These are phyloP conservation scores for Penicillium alfredii DNA, from an alignment of 495 filamentous ascomycete species.

Conservation along the genomic window DNA sequence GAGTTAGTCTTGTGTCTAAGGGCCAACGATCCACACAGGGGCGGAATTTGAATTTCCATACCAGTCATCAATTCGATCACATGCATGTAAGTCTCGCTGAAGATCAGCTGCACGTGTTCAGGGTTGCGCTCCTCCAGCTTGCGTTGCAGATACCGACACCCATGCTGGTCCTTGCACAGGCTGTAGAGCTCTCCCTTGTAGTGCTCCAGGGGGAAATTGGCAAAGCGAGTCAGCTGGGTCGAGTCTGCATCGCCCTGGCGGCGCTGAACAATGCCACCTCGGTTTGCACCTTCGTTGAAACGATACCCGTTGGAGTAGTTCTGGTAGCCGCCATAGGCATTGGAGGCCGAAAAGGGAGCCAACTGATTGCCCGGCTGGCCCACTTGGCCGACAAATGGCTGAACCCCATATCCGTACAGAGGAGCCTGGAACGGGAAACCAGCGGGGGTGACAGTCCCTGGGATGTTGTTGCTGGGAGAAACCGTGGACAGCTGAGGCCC, in stretches of 20 bases:
- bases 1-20: too few species aligned
- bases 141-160: constrained; percentile 91
- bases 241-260: constrained; percentile 33
- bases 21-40: too few species aligned
- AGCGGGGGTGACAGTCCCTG: constrained; percentile 15
- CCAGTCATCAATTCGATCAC: constrained; percentile 94
- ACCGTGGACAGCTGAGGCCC: constrained; percentile 36
- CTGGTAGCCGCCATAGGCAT: constrained; percentile 23
- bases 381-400: constrained; percentile 27
- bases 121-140: constrained; percentile 87
- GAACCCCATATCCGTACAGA: constrained; percentile 30
- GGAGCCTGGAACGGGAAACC: constrained; percentile 26
- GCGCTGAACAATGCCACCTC: constrained; percentile 20
- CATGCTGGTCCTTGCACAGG: constrained; percentile 95
- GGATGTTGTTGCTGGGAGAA: constrained; percentile 11
- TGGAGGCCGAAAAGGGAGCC: constrained; percentile 19
- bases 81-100: constrained; percentile 81
- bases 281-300: constrained; percentile 24
- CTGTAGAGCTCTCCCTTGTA: constrained; percentile 75
- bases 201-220: constrained; percentile 70
- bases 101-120: constrained; percentile 85
- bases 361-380: constrained; percentile 24
- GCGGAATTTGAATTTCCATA: too few species aligned
- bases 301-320: constrained; percentile 30
- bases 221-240: constrained; percentile 54